Conservation (phyloP, 352 stramenopile genomes). For the Peronospora farinosa region DNA sequence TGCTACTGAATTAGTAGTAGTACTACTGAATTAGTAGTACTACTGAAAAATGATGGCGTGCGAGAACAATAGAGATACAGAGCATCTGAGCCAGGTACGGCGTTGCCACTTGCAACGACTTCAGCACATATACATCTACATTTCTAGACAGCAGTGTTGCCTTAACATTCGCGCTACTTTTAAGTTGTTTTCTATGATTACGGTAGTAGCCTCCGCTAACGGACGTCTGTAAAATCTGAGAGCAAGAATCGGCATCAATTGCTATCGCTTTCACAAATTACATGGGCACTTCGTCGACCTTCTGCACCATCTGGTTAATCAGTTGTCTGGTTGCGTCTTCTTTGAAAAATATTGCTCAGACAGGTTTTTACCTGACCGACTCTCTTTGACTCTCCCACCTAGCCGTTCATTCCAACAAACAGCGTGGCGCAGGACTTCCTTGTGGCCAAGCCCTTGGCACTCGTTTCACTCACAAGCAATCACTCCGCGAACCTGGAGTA, state of each 20-base stretch:
- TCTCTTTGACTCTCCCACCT: constrained; percentile 14
- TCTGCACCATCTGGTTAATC: constrained; percentile 7
- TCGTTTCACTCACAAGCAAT: constrained; percentile 8
- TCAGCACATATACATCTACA: too few species aligned
- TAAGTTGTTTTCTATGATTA: too few species aligned
- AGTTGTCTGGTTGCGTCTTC: constrained; percentile 21
- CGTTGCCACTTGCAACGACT: too few species aligned
- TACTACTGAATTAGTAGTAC: too few species aligned
- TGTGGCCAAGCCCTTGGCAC: constrained; percentile 12
- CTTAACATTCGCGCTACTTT: too few species aligned
- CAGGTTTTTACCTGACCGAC: constrained; percentile 29
- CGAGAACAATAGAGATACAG: too few species aligned
- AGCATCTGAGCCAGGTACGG: too few species aligned
- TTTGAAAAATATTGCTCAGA: constrained; percentile 4
- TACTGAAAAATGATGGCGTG: too few species aligned
- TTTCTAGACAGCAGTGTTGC: too few species aligned
- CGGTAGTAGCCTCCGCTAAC: too few species aligned
- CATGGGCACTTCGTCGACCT: constrained; percentile 16
- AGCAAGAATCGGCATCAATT: neutral
- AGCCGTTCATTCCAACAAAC: constrained; percentile 15
- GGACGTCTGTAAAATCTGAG: neutral
- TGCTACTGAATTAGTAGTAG: too few species aligned
- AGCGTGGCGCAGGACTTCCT: constrained; percentile 16
- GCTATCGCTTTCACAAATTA: constrained; percentile 3
- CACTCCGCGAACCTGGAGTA: constrained; percentile 25